A percentile compares a stretch with the other conserved stretches of the same genome.
phyloP scores from a whole-genome alignment of 371 early-diverging fungal genomes.

The Sanchytrium tribonematis region DNA sequence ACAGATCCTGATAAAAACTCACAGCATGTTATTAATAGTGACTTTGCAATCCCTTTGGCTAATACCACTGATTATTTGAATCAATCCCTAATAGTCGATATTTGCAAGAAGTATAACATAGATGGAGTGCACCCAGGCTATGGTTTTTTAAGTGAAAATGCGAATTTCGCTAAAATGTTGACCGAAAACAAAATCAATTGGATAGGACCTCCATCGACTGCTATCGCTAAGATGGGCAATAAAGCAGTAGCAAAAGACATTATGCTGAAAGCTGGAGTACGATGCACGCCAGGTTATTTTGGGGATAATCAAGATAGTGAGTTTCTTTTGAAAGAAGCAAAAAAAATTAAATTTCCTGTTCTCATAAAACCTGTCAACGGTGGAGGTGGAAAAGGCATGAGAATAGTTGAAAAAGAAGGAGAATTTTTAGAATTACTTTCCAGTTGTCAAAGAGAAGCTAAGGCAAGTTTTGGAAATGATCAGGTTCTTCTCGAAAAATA shows the following conservation, averaged over 20 bases:
- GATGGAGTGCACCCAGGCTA: conserved; percentile 24
- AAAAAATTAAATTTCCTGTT: conserved; percentile 50
- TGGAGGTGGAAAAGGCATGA: conserved; percentile 88
- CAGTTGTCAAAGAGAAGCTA: conserved; percentile 53
- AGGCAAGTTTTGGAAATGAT: conserved; percentile 62
- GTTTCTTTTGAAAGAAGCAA: conserved; percentile 24
- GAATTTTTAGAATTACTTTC: conserved; percentile 47
- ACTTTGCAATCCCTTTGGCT: not conserved
- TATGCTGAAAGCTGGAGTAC: conserved; percentile 51
- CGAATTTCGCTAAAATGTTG: conserved; percentile 45
- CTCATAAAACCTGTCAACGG: conserved; percentile 86
- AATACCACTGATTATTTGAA: not conserved
- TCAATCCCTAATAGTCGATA: not conserved
- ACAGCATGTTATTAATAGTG: conserved; percentile 29
- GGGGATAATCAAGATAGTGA: conserved; percentile 52
- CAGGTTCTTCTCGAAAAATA: conserved; percentile 72
- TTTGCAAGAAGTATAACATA: not conserved
- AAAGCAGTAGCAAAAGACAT: conserved; percentile 62
- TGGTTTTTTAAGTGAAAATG: conserved; percentile 65
- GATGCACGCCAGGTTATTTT: conserved; percentile 64
- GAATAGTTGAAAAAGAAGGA: conserved; percentile 40
- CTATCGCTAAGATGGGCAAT: conserved; percentile 77
- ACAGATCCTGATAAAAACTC: conserved; percentile 65
- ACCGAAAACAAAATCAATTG: conserved; percentile 68
- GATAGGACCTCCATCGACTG: conserved; percentile 45